phyloP scores from a whole-genome alignment of 805 yeast species.

The Nakazawaea holstii region DNA sequence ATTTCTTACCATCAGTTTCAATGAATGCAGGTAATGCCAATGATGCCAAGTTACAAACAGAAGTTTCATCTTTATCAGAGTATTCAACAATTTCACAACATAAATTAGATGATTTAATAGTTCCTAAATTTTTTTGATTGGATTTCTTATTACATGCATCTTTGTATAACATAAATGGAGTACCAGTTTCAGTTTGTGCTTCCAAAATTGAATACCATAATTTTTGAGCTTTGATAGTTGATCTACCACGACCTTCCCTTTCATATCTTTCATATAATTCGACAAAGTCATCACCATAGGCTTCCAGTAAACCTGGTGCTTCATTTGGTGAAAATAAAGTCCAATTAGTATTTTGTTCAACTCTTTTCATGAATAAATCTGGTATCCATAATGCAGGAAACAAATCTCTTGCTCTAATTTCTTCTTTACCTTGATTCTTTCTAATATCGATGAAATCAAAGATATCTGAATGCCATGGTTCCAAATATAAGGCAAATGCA shows the following conservation, averaged over 20 bases:
- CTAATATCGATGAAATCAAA: conserved; percentile 81
- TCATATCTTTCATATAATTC: conserved; percentile 70
- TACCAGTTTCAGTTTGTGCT: conserved; percentile 94
- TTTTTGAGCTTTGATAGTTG: conserved; percentile 77
- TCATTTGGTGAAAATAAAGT: conserved; percentile 84
- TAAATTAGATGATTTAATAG: conserved; percentile 86
- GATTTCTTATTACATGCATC: conserved; percentile 86
- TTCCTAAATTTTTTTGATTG: conserved; percentile 89
- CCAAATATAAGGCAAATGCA: conserved; percentile 89
- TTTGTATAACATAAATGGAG: conserved; percentile 90
- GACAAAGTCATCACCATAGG: conserved; percentile 81
- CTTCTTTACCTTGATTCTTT: conserved; percentile 95
- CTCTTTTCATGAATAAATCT: conserved; percentile 90
- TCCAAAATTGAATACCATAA: conserved; percentile 86
- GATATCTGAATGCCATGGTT: conserved; percentile 96
- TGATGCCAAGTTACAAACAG: conserved; percentile 93
- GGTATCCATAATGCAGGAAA: conserved; percentile 95
- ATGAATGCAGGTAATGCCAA: conserved; percentile 82
- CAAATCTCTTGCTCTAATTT: conserved; percentile 85
- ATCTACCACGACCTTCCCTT: conserved; percentile 55
- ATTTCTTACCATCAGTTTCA: conserved; percentile 37
- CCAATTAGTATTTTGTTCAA: conserved; percentile 77
- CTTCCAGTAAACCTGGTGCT: conserved; percentile 80
- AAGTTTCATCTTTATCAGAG: conserved; percentile 87
- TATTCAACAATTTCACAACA: conserved; percentile 95